Base-by-base conservation (phyloP, 768 basidiomycete genomes). In the Macrolepiota dolichaula region DNA sequence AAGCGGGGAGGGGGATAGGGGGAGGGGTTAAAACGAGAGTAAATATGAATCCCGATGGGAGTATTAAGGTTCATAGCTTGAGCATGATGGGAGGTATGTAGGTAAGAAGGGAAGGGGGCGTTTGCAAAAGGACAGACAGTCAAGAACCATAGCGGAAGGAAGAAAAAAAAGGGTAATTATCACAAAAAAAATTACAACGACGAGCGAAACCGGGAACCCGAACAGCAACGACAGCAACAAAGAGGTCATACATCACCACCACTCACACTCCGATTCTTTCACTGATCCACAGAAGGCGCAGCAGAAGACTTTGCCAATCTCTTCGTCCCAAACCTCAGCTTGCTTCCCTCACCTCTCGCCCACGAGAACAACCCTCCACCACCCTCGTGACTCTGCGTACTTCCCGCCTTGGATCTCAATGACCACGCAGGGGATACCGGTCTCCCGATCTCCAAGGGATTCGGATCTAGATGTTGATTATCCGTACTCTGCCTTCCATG, bases 341-440 rank as follows among this genome's bases (percentile, higher is more conserved):
- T 88, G 17, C 86, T 81, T 66, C 82, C 85, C 15, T 86, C 85
- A 5, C 81, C 74, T 32, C 84, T 77, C 4, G 81, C 84, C 85
- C 85, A 87, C 0, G 86, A 87, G 70, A 92, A 91, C 46, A 91
- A 72, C 0, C 88, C 83, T 19, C 80, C 72, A 19, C 73, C 67
- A n/a, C 29, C 29, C 7, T 89, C 88, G 63, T 87, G 85, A 4
- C 89, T 89, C 53, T 85, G 81, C 0, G 84, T 70, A 65, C 90
- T 91, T n/a, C 89, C 90, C 1, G 88, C 81, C 25, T 87, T 81
- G 22, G 92, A 94, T 17, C 91, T 87, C 79, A 92, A 87, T 0
- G 91, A 92, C 91, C 90, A 94, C 0, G 90, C 87, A 50, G 91
- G 92, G 4, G 92, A 93, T 17, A 77, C 81, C 2, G 92, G 92